Conservation (phyloP, 176 grass and related monocot genomes). For the Phoenix dactylifera region DNA sequence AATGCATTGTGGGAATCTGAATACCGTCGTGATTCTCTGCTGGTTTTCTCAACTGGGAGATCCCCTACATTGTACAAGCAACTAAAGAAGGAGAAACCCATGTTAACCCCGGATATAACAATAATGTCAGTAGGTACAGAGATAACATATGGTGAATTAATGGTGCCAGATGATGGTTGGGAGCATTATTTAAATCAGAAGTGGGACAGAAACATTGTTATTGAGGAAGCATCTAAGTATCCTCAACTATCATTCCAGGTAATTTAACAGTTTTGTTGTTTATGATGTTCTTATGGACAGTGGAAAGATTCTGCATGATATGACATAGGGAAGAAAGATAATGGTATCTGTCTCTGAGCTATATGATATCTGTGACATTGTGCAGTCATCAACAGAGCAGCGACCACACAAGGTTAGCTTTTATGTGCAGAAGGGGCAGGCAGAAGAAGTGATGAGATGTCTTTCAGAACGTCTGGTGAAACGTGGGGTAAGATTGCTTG, state of each 20-base stretch:
- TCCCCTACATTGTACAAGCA: slow-evolving; percentile 59
- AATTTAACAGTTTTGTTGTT: not conserved
- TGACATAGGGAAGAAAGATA: no score
- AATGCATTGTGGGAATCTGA: slow-evolving; percentile 58
- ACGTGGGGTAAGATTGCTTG: slow-evolving; percentile 36
- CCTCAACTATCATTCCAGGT: slow-evolving; percentile 70
- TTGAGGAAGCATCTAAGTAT: slow-evolving; percentile 64
- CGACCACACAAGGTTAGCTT: slow-evolving; percentile 89
- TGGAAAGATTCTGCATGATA: no score
- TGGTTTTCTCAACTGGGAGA: slow-evolving; percentile 87
- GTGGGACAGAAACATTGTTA: slow-evolving; percentile 68
- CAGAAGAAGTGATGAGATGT: slow-evolving; percentile 49
- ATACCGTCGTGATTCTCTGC: slow-evolving; percentile 53
- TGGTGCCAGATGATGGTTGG: slow-evolving; percentile 77
- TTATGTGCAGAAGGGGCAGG: slow-evolving; percentile 53
- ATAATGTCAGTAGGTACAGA: slow-evolving; percentile 97
- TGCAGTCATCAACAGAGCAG: slow-evolving; percentile 63
- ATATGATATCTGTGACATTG: no score
- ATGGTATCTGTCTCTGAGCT: no score
- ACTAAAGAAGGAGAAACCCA: slow-evolving; percentile 63
- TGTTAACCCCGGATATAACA: slow-evolving; percentile 79
- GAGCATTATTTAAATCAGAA: slow-evolving; percentile 47
- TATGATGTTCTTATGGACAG: no score
- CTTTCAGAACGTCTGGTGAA: slow-evolving; percentile 45
- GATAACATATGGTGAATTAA: slow-evolving; percentile 76